Conservation (phyloP, 2,329 filamentous ascomycete genomes). For the Leptographium lundbergii region DNA sequence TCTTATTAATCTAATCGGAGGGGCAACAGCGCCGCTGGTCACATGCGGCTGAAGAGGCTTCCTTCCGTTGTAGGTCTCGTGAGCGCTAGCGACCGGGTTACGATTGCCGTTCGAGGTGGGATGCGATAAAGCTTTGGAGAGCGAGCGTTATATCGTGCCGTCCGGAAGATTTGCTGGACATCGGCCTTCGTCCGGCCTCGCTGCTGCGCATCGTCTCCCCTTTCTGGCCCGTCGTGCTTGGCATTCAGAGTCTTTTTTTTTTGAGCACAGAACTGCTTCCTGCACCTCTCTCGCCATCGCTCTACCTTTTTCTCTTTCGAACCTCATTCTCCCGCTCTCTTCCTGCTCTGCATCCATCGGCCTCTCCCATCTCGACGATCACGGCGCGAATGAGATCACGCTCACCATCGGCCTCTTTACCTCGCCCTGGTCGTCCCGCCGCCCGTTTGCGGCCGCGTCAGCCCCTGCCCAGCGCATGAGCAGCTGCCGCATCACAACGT, state of each 20-base stretch:
- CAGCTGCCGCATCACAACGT: neutral
- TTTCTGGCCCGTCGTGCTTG: neutral
- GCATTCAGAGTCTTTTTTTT: neutral
- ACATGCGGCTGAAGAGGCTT: conserved; percentile 14
- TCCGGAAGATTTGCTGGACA: neutral
- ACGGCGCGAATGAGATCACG: neutral
- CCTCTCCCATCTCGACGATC: neutral
- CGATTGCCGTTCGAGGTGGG: neutral
- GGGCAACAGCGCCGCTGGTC: conserved; percentile 7
- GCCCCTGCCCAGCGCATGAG: neutral
- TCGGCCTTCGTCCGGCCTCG: neutral
- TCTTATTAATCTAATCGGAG: neutral
- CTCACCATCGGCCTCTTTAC: neutral
- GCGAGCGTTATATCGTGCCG: neutral
- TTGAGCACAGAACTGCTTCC: neutral
- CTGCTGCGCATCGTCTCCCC: neutral
- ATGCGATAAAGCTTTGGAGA: conserved; percentile 5
- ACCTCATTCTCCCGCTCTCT: neutral
- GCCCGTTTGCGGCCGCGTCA: too few relatives aligned
- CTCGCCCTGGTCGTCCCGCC: too few relatives aligned
- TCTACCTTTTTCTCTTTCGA: neutral
- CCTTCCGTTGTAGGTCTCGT: conserved; percentile 11
- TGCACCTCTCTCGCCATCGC: neutral
- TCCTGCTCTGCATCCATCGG: neutral
- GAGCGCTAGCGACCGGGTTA: conserved; percentile 9